Evolutionary conservation across 768 basidiomycete genomes (phyloP).

Genomic region (Xerocomus spinulosus): DNA sequence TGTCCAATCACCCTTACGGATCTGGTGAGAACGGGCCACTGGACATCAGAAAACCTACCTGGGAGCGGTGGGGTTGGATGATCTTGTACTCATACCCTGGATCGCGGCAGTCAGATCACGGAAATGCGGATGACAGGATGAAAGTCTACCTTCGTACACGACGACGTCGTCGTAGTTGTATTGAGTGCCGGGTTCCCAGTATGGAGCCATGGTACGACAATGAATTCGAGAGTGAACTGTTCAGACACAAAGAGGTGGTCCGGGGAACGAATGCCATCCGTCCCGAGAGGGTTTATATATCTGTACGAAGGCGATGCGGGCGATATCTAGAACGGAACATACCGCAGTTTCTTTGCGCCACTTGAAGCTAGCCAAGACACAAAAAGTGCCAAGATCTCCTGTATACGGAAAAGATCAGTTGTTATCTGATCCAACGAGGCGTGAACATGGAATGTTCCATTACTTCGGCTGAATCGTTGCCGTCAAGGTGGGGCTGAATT

Average conservation of each 20-base stretch:
- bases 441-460: no score
- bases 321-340: no score
- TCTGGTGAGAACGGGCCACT: not conserved
- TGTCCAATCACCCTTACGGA: constrained; percentile 58
- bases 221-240: constrained; percentile 1
- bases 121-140: not conserved
- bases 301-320: constrained; percentile 6
- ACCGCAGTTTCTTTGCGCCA: not conserved
- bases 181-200: constrained; percentile 61
- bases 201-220: constrained; percentile 34
- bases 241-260: constrained; percentile 3
- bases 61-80: constrained; percentile 67
- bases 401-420: constrained; percentile 10
- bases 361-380: not conserved
- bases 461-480: no score
- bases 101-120: constrained; percentile 10
- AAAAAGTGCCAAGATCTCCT: constrained; percentile 2
- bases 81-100: constrained; percentile 56
- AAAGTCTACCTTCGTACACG: constrained; percentile 46
- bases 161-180: constrained; percentile 56
- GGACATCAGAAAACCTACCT: constrained; percentile 38
- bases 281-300: constrained; percentile 18
- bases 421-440: constrained; percentile 28
- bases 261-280: not conserved
- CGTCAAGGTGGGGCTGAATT: no score